Percentiles rank a stretch among this genome's conserved stretches.
Conservation (phyloP, 345 rosid species). For the Eutrema yunnanense region DNA sequence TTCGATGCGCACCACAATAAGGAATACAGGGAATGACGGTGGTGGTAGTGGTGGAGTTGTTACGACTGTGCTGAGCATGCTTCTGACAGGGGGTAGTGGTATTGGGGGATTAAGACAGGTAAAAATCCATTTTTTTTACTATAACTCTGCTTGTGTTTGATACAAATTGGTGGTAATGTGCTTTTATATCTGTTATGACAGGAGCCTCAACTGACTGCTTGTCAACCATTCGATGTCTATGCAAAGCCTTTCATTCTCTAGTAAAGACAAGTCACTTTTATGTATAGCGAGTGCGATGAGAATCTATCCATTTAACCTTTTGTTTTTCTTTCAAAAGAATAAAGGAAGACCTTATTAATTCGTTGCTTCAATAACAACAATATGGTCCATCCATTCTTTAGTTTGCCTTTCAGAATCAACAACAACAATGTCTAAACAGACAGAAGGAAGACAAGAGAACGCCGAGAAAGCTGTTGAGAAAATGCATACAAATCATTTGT, state of each 20-base stretch:
- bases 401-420: not conserved
- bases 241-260: conserved; percentile 60
- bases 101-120: conserved; percentile 66
- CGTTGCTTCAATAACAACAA: not conserved
- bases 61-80: conserved; percentile 68
- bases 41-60: conserved; percentile 44
- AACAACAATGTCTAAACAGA: conserved; percentile 1
- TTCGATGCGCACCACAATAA: conserved; percentile 64
- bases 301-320: not conserved
- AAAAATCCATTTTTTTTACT: not conserved
- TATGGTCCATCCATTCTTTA: not conserved
- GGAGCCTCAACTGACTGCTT: conserved; percentile 83
- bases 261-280: conserved; percentile 4
- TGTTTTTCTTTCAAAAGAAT: not conserved
- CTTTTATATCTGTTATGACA: conserved; percentile 20
- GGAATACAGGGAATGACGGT: conserved; percentile 37
- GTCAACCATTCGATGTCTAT: conserved; percentile 71
- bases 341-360: conserved; percentile 3
- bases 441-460: conserved; percentile 5
- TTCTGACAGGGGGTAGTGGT: conserved; percentile 59
- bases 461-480: conserved; percentile 11
- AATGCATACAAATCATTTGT: conserved; percentile 18
- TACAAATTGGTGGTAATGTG: not conserved
- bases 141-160: not conserved
- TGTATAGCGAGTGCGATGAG: conserved; percentile 16